Conservation (phyloP, 148 eudicot species). For the Rhododendron williamsianum region DNA sequence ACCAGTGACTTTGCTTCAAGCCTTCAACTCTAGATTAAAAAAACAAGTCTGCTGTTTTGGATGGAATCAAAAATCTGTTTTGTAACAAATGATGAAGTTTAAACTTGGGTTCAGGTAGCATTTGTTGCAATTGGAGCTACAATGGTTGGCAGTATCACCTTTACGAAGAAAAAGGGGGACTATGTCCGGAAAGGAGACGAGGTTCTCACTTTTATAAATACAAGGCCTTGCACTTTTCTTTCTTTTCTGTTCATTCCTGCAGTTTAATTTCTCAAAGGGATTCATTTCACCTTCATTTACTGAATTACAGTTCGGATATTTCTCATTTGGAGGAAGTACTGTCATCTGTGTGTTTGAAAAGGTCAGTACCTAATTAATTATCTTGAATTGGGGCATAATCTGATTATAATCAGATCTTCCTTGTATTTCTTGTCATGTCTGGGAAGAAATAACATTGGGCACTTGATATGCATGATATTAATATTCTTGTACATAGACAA, state of each 20-base stretch:
- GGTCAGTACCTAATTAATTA: conserved; percentile 36
- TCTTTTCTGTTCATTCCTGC: background rate
- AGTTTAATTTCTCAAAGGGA: background rate
- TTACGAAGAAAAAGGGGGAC: conserved; percentile 66
- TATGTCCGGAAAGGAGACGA: conserved; percentile 82
- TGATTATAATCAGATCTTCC: background rate
- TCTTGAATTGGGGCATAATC: background rate
- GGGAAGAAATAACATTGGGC: conserved; percentile 1
- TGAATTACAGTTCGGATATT: conserved; percentile 77
- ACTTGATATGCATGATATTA: background rate
- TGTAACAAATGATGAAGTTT: background rate
- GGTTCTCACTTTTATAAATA: conserved; percentile 33
- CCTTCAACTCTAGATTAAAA: background rate
- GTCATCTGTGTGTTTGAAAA: conserved; percentile 91
- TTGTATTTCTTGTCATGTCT: background rate
- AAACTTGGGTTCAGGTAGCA: conserved; percentile 60
- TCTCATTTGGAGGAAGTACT: conserved; percentile 99
- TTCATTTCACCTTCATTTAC: background rate
- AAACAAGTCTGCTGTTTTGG: background rate
- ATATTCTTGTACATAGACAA: background rate
- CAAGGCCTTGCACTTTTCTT: conserved; percentile 7
- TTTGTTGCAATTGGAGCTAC: conserved; percentile 98
- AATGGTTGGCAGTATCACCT: conserved; percentile 96
- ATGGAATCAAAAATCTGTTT: background rate
- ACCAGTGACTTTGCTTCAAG: background rate